A percentile compares a stretch with the other conserved stretches of the same genome.
Evolutionary conservation across 148 eudicot species (phyloP).

Genomic region (Dysphania ambrosioides): DNA sequence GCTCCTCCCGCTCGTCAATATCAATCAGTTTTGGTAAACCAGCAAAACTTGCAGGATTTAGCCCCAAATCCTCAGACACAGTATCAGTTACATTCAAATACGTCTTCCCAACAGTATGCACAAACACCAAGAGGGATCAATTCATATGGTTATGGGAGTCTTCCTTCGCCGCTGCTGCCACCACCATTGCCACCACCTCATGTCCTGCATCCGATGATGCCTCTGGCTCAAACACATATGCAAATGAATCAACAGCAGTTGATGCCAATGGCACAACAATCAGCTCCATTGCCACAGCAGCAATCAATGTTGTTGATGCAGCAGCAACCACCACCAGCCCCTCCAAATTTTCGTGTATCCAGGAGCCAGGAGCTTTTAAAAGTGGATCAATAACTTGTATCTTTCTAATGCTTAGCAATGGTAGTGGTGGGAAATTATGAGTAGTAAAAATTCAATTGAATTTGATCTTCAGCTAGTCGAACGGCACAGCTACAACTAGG

Average conservation of each 20-base stretch:
- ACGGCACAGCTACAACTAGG: no score
- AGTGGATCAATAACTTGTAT: no score
- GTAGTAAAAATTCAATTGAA: no score
- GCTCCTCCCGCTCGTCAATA: conserved; percentile 43
- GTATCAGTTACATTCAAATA: conserved; percentile 46
- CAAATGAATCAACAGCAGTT: conserved; percentile 47
- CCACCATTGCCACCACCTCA: conserved; percentile 48
- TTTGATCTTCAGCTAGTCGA: no score
- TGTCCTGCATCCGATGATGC: conserved; percentile 42
- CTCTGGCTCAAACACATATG: conserved; percentile 46
- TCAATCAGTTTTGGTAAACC: conserved; percentile 51
- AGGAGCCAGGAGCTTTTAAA: no score
- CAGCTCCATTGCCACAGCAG: conserved; percentile 34
- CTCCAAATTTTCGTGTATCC: conserved; percentile 77
- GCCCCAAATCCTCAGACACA: conserved; percentile 44
- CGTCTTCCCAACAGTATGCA: conserved; percentile 57
- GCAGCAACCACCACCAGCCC: conserved; percentile 48
- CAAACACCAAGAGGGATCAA: conserved; percentile 46
- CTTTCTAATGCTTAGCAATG: no score
- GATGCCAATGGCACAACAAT: conserved; percentile 35
- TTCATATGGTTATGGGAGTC: conserved; percentile 51
- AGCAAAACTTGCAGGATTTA: conserved; percentile 39
- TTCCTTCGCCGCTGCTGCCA: no score
- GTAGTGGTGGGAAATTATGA: no score
- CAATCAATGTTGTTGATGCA: conserved; percentile 35